Evolutionary conservation across 352 stramenopile genomes (phyloP).

Genomic region (Globisporangium middletonii): DNA sequence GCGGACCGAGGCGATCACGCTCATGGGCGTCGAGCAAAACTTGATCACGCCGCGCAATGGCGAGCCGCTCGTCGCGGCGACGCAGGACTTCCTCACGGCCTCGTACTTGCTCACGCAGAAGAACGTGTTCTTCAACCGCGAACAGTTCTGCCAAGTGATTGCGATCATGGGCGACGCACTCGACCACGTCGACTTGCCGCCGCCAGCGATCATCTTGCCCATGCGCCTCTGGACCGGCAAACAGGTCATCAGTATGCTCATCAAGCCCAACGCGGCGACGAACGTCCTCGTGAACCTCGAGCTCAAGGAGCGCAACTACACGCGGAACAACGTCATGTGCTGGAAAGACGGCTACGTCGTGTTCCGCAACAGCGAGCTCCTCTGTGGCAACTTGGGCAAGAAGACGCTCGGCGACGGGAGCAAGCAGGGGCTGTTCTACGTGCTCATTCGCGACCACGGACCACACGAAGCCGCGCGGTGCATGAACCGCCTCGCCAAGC

Average conservation of each 20-base stretch:
- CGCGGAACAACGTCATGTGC: constrained; percentile 93
- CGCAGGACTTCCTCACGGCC: constrained; percentile 99
- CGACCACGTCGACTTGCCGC: constrained; percentile 92
- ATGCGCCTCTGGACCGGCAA: constrained; percentile 98
- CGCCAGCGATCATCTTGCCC: constrained; percentile 64
- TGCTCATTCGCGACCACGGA: constrained; percentile 96
- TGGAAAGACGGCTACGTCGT: constrained; percentile 96
- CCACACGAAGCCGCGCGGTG: constrained; percentile 88
- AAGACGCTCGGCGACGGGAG: constrained; percentile 97
- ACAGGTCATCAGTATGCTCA: constrained; percentile 89
- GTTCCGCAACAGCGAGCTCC: constrained; percentile 97
- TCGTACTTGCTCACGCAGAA: constrained; percentile 98
- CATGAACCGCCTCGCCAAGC: constrained; percentile 98
- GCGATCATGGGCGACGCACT: constrained; percentile 94
- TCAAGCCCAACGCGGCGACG: constrained; percentile 87
- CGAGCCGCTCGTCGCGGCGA: constrained; percentile 96
- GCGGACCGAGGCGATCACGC: constrained; percentile 93
- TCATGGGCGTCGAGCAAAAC: constrained; percentile 99
- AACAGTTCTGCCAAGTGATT: constrained; percentile 95
- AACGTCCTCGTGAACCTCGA: constrained; percentile 82
- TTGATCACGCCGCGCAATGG: constrained; percentile 97
- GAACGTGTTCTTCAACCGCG: constrained; percentile 97
- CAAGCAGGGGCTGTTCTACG: constrained; percentile 98
- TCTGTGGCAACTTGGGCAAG: constrained; percentile 98
- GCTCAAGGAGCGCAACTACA: constrained; percentile 97